A percentile compares a stretch with the other conserved stretches of the same genome.
Evolutionary conservation across 192 early-diverging fungal genomes (phyloP).

Genomic region (Thoreauomyces humboldtii): DNA sequence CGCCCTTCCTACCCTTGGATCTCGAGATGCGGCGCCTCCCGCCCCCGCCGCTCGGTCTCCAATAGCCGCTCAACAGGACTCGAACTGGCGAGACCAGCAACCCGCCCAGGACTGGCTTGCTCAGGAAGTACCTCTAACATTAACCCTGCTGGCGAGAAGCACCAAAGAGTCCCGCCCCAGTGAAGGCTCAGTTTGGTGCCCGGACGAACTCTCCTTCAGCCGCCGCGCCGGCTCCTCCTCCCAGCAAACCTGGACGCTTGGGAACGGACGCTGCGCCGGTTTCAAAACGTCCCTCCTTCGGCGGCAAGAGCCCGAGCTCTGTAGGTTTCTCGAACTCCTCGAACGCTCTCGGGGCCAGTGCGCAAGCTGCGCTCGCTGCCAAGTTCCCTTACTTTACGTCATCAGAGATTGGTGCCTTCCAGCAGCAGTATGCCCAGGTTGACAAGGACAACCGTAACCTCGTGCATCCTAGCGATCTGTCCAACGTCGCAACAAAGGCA

Average conservation of each 20-base stretch:
- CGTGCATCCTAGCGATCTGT: constrained; percentile 46
- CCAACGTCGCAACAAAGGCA: constrained; percentile 49
- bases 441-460: constrained; percentile 42
- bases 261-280: not conserved
- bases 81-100: no score
- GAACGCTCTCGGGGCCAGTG: constrained; percentile 33
- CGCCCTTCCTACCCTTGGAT: no score
- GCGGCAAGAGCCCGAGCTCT: not conserved
- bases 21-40: no score
- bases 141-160: no score
- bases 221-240: not conserved
- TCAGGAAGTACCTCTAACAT: no score
- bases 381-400: constrained; percentile 50
- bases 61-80: no score
- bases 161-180: no score
- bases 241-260: not conserved
- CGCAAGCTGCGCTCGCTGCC: constrained; percentile 38
- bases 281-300: constrained; percentile 13
- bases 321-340: not conserved
- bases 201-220: not conserved
- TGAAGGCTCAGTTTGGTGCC: no score
- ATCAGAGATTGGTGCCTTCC: constrained; percentile 52
- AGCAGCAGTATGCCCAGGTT: constrained; percentile 43
- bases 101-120: no score
- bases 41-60: no score